Evolutionary conservation across 2,329 filamentous ascomycete species (phyloP), one percentile per base, ranked within the genome.

Genomic region (Arthroderma uncinatum): DNA sequence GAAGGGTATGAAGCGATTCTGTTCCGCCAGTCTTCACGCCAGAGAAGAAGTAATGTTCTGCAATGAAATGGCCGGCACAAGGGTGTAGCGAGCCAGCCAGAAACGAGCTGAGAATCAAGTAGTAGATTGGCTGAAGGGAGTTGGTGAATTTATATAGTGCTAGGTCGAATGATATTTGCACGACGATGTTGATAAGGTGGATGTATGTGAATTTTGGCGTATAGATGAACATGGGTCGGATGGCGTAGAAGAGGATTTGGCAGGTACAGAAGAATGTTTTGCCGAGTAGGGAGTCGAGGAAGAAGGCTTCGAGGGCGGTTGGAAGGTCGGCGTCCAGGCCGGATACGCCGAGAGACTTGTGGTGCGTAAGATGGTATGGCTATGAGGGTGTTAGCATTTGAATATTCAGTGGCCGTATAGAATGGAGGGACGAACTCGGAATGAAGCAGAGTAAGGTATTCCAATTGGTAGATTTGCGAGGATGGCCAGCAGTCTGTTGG

Each of bases 181-280:
- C 80, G 59, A 76, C 70, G 55, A 98, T 79, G 74, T 98, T 98
- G 74, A 90, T 74, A 58, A 83, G 79, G 73, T 96, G 91, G 58
- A 96, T 83, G 67, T 80, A 80, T 55, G 92, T 96, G 71, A 97
- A 82, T 37, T 92, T 89, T 4, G 97, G 80, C 65, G 83, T 82
- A 80, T 95, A 95, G 65, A 98, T 82, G 74, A 91, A 85, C 86
- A 97, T 95, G 60, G 93, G 93, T 14, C 93, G 88, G 54, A 98
- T 74, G 66, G 93, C 93, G 77, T 98, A 98, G 81, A 98, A 98
- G 70, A 98, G 82, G 72, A 98, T 96, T 75, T 98, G 93, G 77
- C 96, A 98, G 64, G 93, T 98, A 76, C 87, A 92, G 81, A 98
- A 98, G 78, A 98, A 98, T 63, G 93, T 86, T 76, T 98, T 98